Evolutionary conservation across 169 alveolate genomes (phyloP).

Genomic region (Babesia bigemina): DNA sequence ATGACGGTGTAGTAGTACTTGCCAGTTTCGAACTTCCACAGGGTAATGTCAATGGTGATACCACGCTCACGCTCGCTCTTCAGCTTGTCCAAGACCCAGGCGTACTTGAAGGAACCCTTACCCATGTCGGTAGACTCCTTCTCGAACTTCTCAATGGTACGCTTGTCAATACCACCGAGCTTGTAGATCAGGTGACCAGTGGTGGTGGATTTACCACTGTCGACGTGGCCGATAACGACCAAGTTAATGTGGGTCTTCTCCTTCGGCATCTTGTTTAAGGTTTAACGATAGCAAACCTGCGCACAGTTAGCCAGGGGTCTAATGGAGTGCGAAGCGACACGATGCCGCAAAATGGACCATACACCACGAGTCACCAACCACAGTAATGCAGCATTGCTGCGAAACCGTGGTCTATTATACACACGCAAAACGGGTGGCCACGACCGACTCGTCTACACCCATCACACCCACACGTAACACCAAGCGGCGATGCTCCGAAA

Average conservation of each 20-base stretch:
- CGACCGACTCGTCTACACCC: neutral
- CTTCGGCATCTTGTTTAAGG: slow-evolving; percentile 71
- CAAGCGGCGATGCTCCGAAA: neutral
- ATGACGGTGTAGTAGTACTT: slow-evolving; percentile 96
- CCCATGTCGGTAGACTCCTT: slow-evolving; percentile 94
- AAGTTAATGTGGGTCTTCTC: slow-evolving; percentile 91
- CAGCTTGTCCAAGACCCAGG: slow-evolving; percentile 98
- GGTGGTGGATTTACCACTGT: slow-evolving; percentile 96
- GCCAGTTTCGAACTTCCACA: slow-evolving; percentile 97
- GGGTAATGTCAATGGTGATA: slow-evolving; percentile 97
- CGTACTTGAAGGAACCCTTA: slow-evolving; percentile 95
- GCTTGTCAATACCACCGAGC: slow-evolving; percentile 94
- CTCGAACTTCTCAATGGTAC: slow-evolving; percentile 95
- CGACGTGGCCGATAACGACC: slow-evolving; percentile 98
- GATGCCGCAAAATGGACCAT: neutral
- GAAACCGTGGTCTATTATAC: neutral
- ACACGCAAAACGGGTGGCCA: neutral
- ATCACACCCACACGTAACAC: neutral
- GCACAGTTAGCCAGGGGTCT: neutral
- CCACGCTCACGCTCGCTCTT: slow-evolving; percentile 99
- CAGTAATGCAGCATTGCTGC: neutral
- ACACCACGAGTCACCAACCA: neutral
- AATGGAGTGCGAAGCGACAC: neutral
- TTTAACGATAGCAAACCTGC: slow-evolving; percentile 17
- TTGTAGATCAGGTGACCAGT: slow-evolving; percentile 94